A percentile compares a stretch with the other conserved stretches of the same genome.
Conservation (phyloP, 2,329 filamentous ascomycete species). For the Arthrobotrys sphaeroides region DNA sequence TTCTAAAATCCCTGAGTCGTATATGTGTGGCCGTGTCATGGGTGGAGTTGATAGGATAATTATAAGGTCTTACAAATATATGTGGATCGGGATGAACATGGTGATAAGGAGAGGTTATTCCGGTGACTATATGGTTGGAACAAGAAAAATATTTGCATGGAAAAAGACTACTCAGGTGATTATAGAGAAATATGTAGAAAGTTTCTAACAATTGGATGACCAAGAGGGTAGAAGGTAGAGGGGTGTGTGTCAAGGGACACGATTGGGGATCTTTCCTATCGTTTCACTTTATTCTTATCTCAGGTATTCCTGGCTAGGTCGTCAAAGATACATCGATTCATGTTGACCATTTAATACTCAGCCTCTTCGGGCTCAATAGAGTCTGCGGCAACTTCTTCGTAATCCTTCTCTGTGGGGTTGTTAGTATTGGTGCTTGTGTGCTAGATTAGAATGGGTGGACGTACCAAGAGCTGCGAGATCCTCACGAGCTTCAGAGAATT, state of each 20-base stretch:
- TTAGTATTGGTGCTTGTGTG: slow-evolving; percentile 2
- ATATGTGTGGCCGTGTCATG: neutral
- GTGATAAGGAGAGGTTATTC: neutral
- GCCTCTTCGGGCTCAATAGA: slow-evolving; percentile 71
- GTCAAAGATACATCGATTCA: neutral
- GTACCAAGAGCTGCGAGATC: slow-evolving; percentile 78
- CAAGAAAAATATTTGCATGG: slow-evolving; percentile 3
- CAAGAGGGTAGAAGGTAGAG: neutral
- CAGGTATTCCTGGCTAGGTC: neutral
- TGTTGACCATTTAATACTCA: slow-evolving; percentile 35
- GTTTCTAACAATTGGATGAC: neutral
- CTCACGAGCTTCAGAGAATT: slow-evolving; percentile 87
- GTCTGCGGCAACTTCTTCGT: slow-evolving; percentile 83
- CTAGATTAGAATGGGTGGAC: neutral
- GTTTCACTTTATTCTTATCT: neutral
- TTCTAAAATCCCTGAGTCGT: neutral
- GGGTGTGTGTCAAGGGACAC: neutral
- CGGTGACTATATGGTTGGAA: neutral
- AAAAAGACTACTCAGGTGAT: neutral
- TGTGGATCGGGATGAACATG: neutral
- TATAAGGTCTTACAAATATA: neutral
- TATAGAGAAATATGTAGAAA: neutral
- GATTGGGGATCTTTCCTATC: neutral
- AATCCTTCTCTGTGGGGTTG: slow-evolving; percentile 72
- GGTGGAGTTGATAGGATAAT: neutral